phyloP scores from a whole-genome alignment of 2,329 filamentous ascomycete genomes.

The Mycosphaerelloides madeirae region DNA sequence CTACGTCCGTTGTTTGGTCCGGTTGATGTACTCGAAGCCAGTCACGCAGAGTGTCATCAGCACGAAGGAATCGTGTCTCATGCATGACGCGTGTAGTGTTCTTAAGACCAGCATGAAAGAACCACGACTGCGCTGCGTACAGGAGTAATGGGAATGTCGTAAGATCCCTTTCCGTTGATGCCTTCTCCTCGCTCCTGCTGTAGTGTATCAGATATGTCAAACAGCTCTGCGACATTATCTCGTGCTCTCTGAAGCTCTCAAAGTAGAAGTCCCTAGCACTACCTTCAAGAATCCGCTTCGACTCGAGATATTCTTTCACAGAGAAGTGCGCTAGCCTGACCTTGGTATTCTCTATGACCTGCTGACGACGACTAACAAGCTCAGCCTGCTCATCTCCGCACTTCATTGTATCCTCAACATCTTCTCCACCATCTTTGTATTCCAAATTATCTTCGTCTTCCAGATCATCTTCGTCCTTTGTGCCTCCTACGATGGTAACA shows the following conservation, averaged over 20 bases:
- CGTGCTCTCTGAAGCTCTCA: conserved; percentile 7
- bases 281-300: conserved; percentile 11
- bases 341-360: conserved; percentile 5
- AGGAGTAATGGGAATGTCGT: conserved; percentile 14
- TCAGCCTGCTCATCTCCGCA: background rate
- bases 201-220: conserved; percentile 14
- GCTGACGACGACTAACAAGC: background rate
- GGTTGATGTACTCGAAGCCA: conserved; percentile 9
- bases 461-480: background rate
- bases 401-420: background rate
- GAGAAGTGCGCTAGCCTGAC: conserved; percentile 24
- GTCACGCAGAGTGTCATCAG: background rate
- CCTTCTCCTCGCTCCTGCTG: conserved; percentile 5
- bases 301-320: conserved; percentile 24
- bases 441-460: background rate
- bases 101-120: conserved; percentile 10
- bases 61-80: conserved; percentile 4
- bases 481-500: conserved; percentile 5
- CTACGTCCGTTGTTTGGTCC: too few species aligned
- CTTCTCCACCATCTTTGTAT: background rate
- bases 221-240: conserved; percentile 12
- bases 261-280: conserved; percentile 9
- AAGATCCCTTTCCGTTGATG: conserved; percentile 9
- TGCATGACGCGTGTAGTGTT: background rate
- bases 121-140: conserved; percentile 16